Evolutionary conservation across 129 eudicot species (phyloP).

Genomic region (Cynara cardunculus): DNA sequence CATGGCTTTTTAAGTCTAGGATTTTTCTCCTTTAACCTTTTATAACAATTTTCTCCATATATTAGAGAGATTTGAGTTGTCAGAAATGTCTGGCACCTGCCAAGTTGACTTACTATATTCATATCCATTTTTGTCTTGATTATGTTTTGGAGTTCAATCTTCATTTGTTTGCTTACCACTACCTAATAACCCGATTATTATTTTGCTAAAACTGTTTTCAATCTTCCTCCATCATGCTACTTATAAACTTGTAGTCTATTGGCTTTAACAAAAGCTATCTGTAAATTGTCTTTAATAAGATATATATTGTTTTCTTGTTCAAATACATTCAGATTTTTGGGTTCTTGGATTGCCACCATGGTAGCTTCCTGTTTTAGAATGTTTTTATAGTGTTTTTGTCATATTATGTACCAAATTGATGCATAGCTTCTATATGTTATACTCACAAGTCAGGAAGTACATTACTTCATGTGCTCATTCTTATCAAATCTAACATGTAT

Average conservation of each 20-base stretch:
- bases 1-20: neutral
- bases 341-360: neutral
- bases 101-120: too few species aligned
- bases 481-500: neutral
- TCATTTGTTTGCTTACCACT: neutral
- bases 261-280: neutral
- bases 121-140: neutral
- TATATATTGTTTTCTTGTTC: neutral
- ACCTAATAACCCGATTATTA: neutral
- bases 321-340: neutral
- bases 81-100: conserved; percentile 26
- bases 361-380: neutral
- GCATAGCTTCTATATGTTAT: neutral
- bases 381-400: neutral
- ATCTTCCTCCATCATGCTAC: neutral
- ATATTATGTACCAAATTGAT: neutral
- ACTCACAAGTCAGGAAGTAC: neutral
- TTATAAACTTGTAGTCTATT: neutral
- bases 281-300: neutral
- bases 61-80: conserved; percentile 36
- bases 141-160: neutral
- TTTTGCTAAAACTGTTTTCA: neutral
- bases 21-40: neutral
- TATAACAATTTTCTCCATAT: neutral
- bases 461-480: neutral